phyloP scores from a whole-genome alignment of 352 stramenopile species.

The Phytophthora cactorum region DNA sequence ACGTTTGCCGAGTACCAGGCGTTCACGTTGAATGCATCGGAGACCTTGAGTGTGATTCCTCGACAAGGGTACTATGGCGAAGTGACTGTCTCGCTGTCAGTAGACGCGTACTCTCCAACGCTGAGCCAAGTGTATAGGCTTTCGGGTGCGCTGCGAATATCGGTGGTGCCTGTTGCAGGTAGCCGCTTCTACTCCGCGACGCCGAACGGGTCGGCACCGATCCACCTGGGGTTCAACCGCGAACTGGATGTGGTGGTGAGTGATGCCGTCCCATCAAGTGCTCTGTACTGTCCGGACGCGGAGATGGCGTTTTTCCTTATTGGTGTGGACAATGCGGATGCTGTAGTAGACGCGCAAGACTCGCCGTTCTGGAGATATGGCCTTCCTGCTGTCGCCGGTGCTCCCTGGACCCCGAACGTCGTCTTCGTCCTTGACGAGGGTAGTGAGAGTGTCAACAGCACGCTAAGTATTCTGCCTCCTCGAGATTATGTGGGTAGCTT shows the following conservation, averaged over 20 bases:
- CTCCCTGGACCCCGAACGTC: neutral
- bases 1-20: constrained; percentile 8
- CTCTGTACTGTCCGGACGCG: neutral
- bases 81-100: constrained; percentile 5
- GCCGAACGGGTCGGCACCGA: constrained; percentile 13
- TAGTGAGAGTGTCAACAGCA: constrained; percentile 17
- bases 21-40: too few relatives aligned
- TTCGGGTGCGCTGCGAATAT: constrained; percentile 15
- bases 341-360: constrained; percentile 1
- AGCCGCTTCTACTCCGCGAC: constrained; percentile 15
- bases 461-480: constrained; percentile 14
- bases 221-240: constrained; percentile 27
- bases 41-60: constrained; percentile 21
- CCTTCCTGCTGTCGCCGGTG: neutral
- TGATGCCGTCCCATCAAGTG: neutral
- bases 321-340: constrained; percentile 2
- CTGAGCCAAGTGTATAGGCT: constrained; percentile 11
- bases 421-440: constrained; percentile 21
- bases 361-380: constrained; percentile 17
- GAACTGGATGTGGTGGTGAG: constrained; percentile 20
- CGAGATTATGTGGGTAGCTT: constrained; percentile 23
- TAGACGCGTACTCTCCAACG: constrained; percentile 6
- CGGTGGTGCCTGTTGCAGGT: constrained; percentile 17
- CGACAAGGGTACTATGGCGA: constrained; percentile 18
- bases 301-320: constrained; percentile 11